Conservation (phyloP, 768 basidiomycete species). For the Paxillus rubicundulus region DNA sequence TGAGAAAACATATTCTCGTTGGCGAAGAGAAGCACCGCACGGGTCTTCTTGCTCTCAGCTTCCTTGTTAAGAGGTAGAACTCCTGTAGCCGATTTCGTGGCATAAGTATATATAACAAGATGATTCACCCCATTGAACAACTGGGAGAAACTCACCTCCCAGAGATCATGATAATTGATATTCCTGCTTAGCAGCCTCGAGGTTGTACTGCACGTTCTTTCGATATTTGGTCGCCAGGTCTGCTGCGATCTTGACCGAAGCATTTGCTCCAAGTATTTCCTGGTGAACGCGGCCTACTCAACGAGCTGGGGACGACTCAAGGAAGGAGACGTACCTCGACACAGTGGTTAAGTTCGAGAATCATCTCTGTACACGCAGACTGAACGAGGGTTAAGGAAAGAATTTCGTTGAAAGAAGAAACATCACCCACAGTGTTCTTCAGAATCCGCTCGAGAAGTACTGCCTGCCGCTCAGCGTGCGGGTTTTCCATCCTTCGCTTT, state of each 20-base stretch:
- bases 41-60: background rate
- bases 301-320: background rate
- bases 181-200: constrained; percentile 64
- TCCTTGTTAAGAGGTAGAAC: too few relatives aligned
- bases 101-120: background rate
- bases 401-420: background rate
- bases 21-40: background rate
- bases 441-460: constrained; percentile 87
- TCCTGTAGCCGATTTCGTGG: background rate
- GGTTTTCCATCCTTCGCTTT: constrained; percentile 75
- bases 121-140: background rate
- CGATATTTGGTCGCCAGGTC: constrained; percentile 85
- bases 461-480: constrained; percentile 90
- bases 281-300: constrained; percentile 25
- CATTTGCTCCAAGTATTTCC: constrained; percentile 80
- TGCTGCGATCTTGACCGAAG: constrained; percentile 74
- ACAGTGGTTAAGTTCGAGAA: constrained; percentile 85
- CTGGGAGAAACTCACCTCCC: background rate
- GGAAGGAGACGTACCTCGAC: constrained; percentile 56
- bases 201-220: constrained; percentile 90
- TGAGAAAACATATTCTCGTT: background rate
- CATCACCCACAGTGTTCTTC: constrained; percentile 73
- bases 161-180: constrained; percentile 6
- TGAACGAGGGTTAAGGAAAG: constrained; percentile 26
- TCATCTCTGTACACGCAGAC: constrained; percentile 92